A percentile compares a stretch with the other conserved stretches of the same genome.
Conservation (phyloP, 257 asterid genomes). For the Nicotiana undulata region DNA sequence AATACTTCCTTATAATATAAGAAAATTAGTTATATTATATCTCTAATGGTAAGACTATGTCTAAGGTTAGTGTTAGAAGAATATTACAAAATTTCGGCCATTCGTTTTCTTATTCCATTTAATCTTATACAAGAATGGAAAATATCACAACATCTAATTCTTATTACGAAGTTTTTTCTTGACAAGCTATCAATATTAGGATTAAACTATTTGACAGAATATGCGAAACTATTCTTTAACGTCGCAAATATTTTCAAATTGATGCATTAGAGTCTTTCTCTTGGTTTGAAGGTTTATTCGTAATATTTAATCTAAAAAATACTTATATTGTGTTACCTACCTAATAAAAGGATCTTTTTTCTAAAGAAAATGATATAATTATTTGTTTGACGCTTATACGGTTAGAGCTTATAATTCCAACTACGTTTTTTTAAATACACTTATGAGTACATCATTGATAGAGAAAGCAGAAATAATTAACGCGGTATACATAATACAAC, state of each 20-base stretch:
- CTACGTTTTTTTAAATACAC: neutral
- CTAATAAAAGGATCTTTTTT: neutral
- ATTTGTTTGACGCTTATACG: neutral
- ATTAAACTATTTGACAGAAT: neutral
- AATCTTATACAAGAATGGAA: neutral
- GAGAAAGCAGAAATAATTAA: neutral
- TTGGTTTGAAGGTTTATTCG: neutral
- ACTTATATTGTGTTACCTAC: neutral
- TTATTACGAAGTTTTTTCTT: neutral
- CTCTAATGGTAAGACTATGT: too few relatives aligned
- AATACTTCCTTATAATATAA: too few relatives aligned
- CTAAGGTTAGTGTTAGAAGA: too few relatives aligned
- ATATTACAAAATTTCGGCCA: too few relatives aligned
- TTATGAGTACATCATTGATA: neutral
- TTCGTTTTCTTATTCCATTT: neutral
- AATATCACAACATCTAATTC: neutral
- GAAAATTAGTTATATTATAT: too few relatives aligned
- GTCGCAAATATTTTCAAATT: neutral
- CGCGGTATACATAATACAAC: neutral
- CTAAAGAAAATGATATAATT: neutral
- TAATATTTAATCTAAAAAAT: neutral
- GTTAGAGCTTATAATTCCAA: neutral
- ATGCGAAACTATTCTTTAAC: neutral
- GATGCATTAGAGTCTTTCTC: neutral
- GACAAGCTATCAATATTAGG: neutral